Base-by-base conservation (phyloP, 2,329 filamentous ascomycete genomes). In the Colletotrichum sp. region DNA sequence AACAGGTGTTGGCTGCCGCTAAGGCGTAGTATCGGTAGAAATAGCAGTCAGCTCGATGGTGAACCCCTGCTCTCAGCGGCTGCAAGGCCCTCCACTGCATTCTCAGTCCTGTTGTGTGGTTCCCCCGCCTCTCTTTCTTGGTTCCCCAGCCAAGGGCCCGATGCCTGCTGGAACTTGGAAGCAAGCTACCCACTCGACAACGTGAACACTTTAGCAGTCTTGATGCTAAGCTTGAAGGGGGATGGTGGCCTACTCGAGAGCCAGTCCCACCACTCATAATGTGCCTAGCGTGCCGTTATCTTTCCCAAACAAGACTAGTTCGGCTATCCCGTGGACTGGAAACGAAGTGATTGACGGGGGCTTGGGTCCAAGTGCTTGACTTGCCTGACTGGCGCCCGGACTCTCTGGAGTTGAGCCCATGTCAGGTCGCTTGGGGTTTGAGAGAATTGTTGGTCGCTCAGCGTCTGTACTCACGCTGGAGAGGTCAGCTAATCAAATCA, bases 341-440 rank as follows among this genome's bases (percentile, higher is more conserved):
- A 76, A 59, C 59, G 64, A 76, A 36, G 57, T 60, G 32, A 73
- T 59, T 68, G 70, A 67, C 55, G 44, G 36, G 60, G 60, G 16
- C n/a, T 44, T 57, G 71, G 26, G 70, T 66, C 65, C 68, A 65
- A 34, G 70, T 32, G 68, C 59, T 66, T 72, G 60, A 52, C 59
- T 49, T 72, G 63, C 30, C 49, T 59, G 64, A 64, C 59, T 63
- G 32, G 64, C 70, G 70, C 73, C 65, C 74, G 44, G 71, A 60
- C 71, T 30, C 34, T 49, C 24, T n/a, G 7, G 63, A 72, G 32
- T 55, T 36, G 59, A 63, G 73, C 34, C 55, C 44, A 68, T 64
- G 63, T 68, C 69, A 63, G 28, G 67, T 71, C 59, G 62, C 59
- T 32, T 49, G 32, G 12, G 44, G 28, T 16, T 13, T 32, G 30